phyloP scores from a whole-genome alignment of 768 basidiomycete genomes.

The Lentinula detonsa region DNA sequence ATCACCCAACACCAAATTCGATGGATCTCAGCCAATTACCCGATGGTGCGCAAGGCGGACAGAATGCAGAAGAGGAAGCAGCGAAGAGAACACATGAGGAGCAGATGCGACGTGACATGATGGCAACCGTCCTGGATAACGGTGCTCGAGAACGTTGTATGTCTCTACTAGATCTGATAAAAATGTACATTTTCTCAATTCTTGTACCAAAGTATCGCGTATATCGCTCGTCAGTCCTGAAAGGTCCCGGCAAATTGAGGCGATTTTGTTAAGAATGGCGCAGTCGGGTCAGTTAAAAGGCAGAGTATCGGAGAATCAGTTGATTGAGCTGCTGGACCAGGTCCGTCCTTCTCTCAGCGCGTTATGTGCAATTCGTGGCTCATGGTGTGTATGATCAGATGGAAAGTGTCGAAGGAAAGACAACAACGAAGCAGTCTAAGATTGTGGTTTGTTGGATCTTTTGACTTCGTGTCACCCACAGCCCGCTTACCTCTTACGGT shows the following conservation, averaged over 20 bases:
- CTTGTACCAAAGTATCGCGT: conserved; percentile 56
- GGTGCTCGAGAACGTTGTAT: conserved; percentile 79
- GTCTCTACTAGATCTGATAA: conserved; percentile 15
- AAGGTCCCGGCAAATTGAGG: conserved; percentile 75
- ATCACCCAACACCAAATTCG: background rate
- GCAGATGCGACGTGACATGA: conserved; percentile 68
- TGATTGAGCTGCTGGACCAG: conserved; percentile 85
- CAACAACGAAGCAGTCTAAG: conserved; percentile 47
- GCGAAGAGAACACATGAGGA: conserved; percentile 62
- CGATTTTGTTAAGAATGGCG: conserved; percentile 73
- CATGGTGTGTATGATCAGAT: conserved; percentile 30
- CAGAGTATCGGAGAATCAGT: conserved; percentile 70
- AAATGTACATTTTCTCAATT: background rate
- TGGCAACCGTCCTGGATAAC: conserved; percentile 71
- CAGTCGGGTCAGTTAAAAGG: conserved; percentile 78
- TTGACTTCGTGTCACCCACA: background rate
- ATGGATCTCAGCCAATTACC: conserved; percentile 7
- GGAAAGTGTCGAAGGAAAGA: conserved; percentile 46
- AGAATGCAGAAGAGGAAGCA: conserved; percentile 40
- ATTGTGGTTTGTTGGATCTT: conserved; percentile 39
- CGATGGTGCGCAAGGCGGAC: conserved; percentile 2
- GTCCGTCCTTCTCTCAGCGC: conserved; percentile 29
- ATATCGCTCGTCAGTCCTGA: conserved; percentile 85
- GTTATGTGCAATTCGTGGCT: background rate
- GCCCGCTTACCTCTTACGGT: conserved; percentile 1